Conservation (phyloP, 2,329 filamentous ascomycete species). For the Cercospora sesami region DNA sequence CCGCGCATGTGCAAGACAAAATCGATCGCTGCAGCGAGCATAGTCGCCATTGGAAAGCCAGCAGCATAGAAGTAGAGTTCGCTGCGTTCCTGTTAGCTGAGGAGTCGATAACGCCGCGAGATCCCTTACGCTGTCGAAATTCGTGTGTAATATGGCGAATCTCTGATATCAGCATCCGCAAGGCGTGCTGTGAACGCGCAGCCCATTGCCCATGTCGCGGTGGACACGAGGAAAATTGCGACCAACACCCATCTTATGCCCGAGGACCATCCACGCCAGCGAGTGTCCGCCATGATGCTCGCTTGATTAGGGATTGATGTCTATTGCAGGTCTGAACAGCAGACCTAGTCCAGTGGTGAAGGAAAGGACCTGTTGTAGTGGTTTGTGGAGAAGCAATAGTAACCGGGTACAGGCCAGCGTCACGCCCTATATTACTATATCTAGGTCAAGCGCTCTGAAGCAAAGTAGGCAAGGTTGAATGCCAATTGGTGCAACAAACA, state of each 20-base stretch:
- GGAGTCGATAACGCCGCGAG: not conserved
- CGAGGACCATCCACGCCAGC: slow-evolving; percentile 9
- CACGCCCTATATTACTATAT: not conserved
- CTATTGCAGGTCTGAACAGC: not conserved
- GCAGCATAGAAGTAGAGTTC: slow-evolving; percentile 12
- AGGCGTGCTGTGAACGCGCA: slow-evolving; percentile 4
- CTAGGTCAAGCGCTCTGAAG: not conserved
- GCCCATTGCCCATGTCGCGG: slow-evolving; percentile 7
- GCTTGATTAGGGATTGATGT: no score
- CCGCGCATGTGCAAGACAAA: slow-evolving; percentile 3
- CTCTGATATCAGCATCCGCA: not conserved
- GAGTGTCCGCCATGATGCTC: slow-evolving; percentile 3
- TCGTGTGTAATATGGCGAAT: not conserved
- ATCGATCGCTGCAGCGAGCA: slow-evolving; percentile 13
- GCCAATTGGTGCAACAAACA: not conserved
- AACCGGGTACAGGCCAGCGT: not conserved
- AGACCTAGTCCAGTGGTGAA: not conserved
- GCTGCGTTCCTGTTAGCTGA: not conserved
- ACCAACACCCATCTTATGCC: not conserved
- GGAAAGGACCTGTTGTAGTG: not conserved
- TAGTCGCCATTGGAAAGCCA: slow-evolving; percentile 9
- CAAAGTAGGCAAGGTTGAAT: no score
- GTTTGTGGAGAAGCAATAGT: not conserved
- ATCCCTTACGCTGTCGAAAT: not conserved
- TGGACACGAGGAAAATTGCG: not conserved